Evolutionary conservation across 2,329 filamentous ascomycete species (phyloP), one percentile per base, ranked within the genome.

Genomic region (Apiospora kogelbergensis): DNA sequence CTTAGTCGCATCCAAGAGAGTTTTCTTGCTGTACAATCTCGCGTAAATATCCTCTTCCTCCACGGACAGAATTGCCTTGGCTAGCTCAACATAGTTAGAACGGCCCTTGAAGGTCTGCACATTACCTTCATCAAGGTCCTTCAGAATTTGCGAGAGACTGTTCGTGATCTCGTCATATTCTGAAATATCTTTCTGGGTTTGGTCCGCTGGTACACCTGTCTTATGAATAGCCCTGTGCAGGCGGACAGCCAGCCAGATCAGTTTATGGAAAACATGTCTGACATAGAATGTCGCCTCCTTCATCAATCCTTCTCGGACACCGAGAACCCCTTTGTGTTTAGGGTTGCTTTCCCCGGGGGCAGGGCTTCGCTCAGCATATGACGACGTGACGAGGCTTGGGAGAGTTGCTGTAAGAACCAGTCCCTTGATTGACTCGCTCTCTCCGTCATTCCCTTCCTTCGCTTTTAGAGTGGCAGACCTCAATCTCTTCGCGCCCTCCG

Each of bases 381-480:
- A 37, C 15, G 17, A 11, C 17, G 4, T 40, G 44, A 15, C 60
- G 64, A 44, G 42, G 22, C 20, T 60, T 6, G 69, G 69, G n/a
- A 71, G 37, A 9, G 73, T 73, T 33, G 73, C 70, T 26, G 67
- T 67, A 26, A 67, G 41, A 9, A 72, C 44, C 10, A 75, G 48
- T 3, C 67, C 48, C 17, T 45, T 37, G 7, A 67, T 45, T 10
- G 37, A 65, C n/a, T 72, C 45, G 26, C 46, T 17, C 3, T 63
- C 15, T 53, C 68, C 2, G 40, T 42, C 24, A 4, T 22, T 2
- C 6, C 4, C 7, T 20, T 45, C 63, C 22, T 30, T 6, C 10
- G 22, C 2, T 9, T 60, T 11, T 4, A n/a, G 9, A 33, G 37
- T 15, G 20, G 6, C 30, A 5, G 3, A 11, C 4, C 37, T 22